Evolutionary conservation across 1,284 basidiomycete species (phyloP).

Genomic region (Malassezia pachydermatis): DNA sequence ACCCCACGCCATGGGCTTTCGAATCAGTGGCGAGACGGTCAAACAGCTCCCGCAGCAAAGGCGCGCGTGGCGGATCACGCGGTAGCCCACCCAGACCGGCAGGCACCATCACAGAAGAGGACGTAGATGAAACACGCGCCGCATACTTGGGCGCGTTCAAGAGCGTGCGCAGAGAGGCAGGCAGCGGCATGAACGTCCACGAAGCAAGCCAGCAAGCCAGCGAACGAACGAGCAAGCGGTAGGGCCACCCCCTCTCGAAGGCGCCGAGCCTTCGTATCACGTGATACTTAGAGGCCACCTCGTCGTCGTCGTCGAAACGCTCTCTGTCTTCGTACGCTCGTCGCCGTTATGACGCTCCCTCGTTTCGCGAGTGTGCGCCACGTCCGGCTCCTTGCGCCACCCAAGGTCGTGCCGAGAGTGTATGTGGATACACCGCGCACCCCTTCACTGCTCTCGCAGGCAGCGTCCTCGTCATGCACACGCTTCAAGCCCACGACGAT

Average conservation of each 20-base stretch:
- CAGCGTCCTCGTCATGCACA: too few relatives aligned
- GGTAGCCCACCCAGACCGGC: conserved; percentile 53
- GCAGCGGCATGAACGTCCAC: conserved; percentile 44
- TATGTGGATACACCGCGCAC: too few relatives aligned
- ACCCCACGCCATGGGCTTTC: conserved; percentile 55
- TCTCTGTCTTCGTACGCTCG: too few relatives aligned
- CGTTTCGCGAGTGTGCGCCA: conserved; percentile 8
- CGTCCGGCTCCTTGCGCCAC: conserved; percentile 4
- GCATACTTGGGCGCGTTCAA: conserved; percentile 61
- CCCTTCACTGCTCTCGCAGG: too few relatives aligned
- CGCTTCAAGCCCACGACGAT: too few relatives aligned
- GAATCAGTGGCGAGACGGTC: conserved; percentile 58
- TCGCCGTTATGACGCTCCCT: conserved; percentile 8
- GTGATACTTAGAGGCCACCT: conserved; percentile 1
- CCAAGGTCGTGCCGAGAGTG: not conserved
- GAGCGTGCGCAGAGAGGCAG: conserved; percentile 59
- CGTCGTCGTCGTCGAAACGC: not conserved
- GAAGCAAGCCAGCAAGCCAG: too few relatives aligned
- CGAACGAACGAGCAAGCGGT: too few relatives aligned
- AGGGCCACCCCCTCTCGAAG: too few relatives aligned
- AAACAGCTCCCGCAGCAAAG: conserved; percentile 55
- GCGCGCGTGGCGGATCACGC: conserved; percentile 56
- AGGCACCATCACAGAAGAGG: conserved; percentile 28
- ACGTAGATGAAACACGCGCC: conserved; percentile 55
- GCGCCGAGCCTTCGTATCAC: conserved; percentile 3